A percentile compares a stretch with the other conserved stretches of the same genome.
Evolutionary conservation across 2,329 filamentous ascomycete species (phyloP).

Genomic region (Ustulina deusta): DNA sequence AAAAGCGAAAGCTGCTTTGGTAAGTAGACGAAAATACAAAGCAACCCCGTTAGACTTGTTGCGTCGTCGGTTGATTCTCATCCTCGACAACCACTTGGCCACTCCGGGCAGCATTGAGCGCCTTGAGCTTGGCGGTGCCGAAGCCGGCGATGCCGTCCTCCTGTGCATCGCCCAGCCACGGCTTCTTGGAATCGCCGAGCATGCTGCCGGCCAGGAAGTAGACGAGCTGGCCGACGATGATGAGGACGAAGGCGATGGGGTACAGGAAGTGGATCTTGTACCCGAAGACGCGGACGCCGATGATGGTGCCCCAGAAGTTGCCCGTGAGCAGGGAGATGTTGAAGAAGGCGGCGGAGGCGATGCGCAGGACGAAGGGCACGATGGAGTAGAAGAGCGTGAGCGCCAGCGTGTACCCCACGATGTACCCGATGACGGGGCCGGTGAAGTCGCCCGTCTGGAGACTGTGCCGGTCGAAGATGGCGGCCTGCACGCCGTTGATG

Average conservation of each 20-base stretch:
- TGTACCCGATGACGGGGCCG: constrained; percentile 78
- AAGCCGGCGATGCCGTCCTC: constrained; percentile 82
- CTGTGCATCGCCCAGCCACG: constrained; percentile 92
- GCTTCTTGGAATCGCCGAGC: constrained; percentile 90
- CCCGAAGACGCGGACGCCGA: constrained; percentile 88
- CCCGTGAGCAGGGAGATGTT: constrained; percentile 94
- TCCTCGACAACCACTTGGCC: constrained; percentile 48
- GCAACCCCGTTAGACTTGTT: constrained; percentile 20
- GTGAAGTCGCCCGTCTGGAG: constrained; percentile 77
- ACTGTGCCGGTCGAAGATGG: constrained; percentile 86
- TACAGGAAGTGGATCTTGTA: constrained; percentile 88
- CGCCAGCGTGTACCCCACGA: constrained; percentile 89
- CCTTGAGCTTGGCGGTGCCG: constrained; percentile 86
- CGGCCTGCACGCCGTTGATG: constrained; percentile 91
- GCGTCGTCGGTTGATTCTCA: constrained; percentile 9
- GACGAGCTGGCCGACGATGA: constrained; percentile 84
- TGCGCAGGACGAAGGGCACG: constrained; percentile 87
- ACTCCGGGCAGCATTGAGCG: constrained; percentile 68
- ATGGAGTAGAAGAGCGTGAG: constrained; percentile 88
- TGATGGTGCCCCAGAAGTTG: constrained; percentile 97
- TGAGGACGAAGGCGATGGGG: constrained; percentile 93
- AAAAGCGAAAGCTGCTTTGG: not conserved
- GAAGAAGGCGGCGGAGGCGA: constrained; percentile 93
- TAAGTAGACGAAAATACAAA: not conserved
- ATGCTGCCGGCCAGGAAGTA: constrained; percentile 89